Evolutionary conservation across 1,284 basidiomycete species (phyloP).

Genomic region (Ustilago tritici): DNA sequence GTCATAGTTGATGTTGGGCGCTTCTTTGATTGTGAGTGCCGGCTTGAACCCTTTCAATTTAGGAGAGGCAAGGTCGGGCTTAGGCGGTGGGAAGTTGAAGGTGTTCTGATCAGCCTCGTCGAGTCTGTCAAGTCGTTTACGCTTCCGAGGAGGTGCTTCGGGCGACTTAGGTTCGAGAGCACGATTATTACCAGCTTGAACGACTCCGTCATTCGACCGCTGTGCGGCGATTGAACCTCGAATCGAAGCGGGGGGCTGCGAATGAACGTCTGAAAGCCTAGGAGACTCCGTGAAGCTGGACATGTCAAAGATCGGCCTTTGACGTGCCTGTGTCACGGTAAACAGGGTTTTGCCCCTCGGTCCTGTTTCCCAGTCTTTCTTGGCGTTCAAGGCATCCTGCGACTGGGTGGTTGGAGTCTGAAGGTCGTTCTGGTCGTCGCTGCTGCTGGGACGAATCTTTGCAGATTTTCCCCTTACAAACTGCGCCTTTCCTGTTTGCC

Average conservation of each 20-base stretch:
- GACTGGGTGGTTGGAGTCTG: not conserved
- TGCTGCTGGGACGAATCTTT: not conserved
- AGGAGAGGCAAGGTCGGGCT: slow-evolving; percentile 1
- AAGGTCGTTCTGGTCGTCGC: not conserved
- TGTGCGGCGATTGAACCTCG: not conserved
- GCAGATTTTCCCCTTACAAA: not conserved
- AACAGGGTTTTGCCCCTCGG: not conserved
- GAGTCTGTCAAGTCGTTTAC: slow-evolving; percentile 3
- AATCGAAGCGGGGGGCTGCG: not conserved
- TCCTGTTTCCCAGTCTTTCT: not conserved
- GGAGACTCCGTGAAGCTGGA: not conserved
- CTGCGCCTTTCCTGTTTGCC: not conserved
- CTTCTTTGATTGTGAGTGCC: not conserved
- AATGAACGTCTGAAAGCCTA: not conserved
- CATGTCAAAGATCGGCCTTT: not conserved
- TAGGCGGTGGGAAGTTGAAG: slow-evolving; percentile 13
- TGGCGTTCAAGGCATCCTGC: not conserved
- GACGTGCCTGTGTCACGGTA: not conserved
- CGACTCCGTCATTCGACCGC: not conserved
- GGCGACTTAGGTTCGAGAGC: not conserved
- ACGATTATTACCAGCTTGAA: not conserved
- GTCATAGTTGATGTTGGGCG: not conserved
- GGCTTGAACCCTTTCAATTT: slow-evolving; percentile 18
- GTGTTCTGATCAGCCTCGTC: not conserved
- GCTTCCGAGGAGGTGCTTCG: slow-evolving; percentile 10